Conservation (phyloP, 1,139 yeast species). For the Citeromyces hawaiiensis region DNA sequence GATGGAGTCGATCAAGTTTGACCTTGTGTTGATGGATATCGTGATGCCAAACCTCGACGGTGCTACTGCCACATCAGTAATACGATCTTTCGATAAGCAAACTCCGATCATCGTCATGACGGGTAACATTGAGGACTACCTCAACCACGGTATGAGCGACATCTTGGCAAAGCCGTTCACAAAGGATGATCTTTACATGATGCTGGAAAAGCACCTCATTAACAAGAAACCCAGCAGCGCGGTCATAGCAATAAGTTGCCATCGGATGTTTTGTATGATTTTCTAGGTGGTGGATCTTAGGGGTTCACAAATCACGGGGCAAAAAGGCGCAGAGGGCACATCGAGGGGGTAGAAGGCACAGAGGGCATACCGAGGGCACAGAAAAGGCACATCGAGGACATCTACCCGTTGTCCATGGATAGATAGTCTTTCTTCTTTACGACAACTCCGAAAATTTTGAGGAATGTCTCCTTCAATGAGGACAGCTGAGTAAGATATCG, state of each 20-base stretch:
- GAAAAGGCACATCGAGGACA: too few species aligned
- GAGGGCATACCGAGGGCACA: too few species aligned
- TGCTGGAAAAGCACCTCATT: slow-evolving; percentile 50
- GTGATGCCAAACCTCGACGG: slow-evolving; percentile 95
- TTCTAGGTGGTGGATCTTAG: too few species aligned
- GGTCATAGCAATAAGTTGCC: neutral
- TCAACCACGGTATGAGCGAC: slow-evolving; percentile 86
- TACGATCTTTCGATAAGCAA: slow-evolving; percentile 66
- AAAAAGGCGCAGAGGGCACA: too few species aligned
- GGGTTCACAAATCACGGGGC: too few species aligned
- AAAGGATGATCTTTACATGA: slow-evolving; percentile 66
- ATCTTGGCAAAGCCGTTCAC: slow-evolving; percentile 88
- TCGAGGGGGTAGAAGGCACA: too few species aligned
- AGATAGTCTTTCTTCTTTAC: too few species aligned
- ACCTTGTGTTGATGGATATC: slow-evolving; percentile 82
- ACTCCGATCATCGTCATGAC: slow-evolving; percentile 95
- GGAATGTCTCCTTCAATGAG: too few species aligned
- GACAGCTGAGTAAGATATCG: too few species aligned
- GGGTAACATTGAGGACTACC: slow-evolving; percentile 71
- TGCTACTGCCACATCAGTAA: slow-evolving; percentile 81
- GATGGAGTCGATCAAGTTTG: slow-evolving; percentile 64
- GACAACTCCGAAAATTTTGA: too few species aligned
- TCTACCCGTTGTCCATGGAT: too few species aligned
- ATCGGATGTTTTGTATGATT: too few species aligned
- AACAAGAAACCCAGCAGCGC: slow-evolving; percentile 10